Evolutionary conservation across 805 yeast genomes (phyloP), one percentile per base, ranked within the genome.

Genomic region (Candida tallmaniae): DNA sequence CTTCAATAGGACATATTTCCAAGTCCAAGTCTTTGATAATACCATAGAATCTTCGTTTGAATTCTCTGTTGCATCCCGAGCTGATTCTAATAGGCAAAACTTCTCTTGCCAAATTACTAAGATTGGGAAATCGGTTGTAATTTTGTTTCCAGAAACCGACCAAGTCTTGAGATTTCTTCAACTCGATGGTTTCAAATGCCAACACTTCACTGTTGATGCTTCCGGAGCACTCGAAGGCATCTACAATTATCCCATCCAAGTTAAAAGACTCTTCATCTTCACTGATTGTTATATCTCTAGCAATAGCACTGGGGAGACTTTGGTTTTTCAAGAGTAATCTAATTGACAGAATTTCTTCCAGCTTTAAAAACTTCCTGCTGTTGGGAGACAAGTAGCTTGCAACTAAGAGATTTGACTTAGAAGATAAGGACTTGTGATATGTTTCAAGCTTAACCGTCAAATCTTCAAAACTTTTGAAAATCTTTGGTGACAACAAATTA

Each of bases 201-300:
- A 51, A 41, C 23, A 55, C 48, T 41, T 56, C 62, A 23, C 44
- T 46, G 20, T 48, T 47, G 2, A 54, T 39, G 21, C 42, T 53
- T 5, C 60, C 60, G 6, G 51, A 46, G 34, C 60, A 56, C 28
- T 53, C 47, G 38, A 56, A 56, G 14, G 44, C 36, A 25, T 47
- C 40, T 49, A 54, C 39, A 12, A 55, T 48, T 45, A 49, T 27
- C 4, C 35, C 40, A 28, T 42, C 44, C 1, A 42, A 27, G 13
- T 33, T 29, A 11, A 42, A 27, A 9, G 43, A 36, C 15, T 42
- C 46, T 12, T 42, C 46, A 8, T 26, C 29, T 26, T 26, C 12
- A 14, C 11, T 26, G n/a, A n/a, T n/a, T n/a, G n/a, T n/a, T n/a
- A n/a, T n/a, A n/a, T n/a, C n/a, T n/a, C n/a, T n/a, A n/a, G n/a